A percentile compares a stretch with the other conserved stretches of the same genome.
Evolutionary conservation across 2,329 filamentous ascomycete genomes (phyloP).

Genomic region (Aureobasidium namibiae): DNA sequence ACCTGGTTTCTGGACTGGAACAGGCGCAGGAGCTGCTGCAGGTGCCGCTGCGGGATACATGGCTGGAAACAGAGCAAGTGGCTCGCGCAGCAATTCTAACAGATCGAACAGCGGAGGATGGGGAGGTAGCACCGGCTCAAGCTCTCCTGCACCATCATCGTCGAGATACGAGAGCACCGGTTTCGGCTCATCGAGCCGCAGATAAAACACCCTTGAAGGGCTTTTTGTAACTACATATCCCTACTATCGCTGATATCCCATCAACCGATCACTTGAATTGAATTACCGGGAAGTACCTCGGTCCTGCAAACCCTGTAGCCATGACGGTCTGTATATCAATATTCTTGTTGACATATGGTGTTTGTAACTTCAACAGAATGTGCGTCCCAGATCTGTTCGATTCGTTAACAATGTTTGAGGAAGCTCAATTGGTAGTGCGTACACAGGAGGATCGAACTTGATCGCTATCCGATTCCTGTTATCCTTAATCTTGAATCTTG

Average conservation of each 20-base stretch:
- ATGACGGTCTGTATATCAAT: slow-evolving; percentile 87
- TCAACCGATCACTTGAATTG: slow-evolving; percentile 1
- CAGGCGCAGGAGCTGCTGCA: slow-evolving; percentile 57
- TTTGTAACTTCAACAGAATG: slow-evolving; percentile 87
- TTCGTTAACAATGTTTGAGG: background rate
- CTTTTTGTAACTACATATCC: background rate
- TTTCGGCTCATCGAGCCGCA: slow-evolving; percentile 27
- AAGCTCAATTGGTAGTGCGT: slow-evolving; percentile 24
- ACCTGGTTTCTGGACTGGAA: slow-evolving; percentile 67
- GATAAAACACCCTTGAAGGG: slow-evolving; percentile 14
- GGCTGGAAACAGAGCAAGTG: slow-evolving; percentile 41
- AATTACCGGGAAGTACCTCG: slow-evolving; percentile 44
- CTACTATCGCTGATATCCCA: background rate
- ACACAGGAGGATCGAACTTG: slow-evolving; percentile 71
- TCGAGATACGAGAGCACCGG: slow-evolving; percentile 27
- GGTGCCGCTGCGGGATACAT: slow-evolving; percentile 63
- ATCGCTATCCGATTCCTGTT: slow-evolving; percentile 80
- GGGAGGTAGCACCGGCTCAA: slow-evolving; percentile 15
- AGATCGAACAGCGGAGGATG: slow-evolving; percentile 21
- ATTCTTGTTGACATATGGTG: slow-evolving; percentile 62
- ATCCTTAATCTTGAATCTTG: slow-evolving; percentile 74
- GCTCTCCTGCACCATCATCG: slow-evolving; percentile 19
- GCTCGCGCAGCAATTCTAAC: slow-evolving; percentile 25
- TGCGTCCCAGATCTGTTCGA: slow-evolving; percentile 59
- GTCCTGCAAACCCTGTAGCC: slow-evolving; percentile 75